Base-by-base conservation (phyloP, 805 yeast species). In the Starmerella bombicola region DNA sequence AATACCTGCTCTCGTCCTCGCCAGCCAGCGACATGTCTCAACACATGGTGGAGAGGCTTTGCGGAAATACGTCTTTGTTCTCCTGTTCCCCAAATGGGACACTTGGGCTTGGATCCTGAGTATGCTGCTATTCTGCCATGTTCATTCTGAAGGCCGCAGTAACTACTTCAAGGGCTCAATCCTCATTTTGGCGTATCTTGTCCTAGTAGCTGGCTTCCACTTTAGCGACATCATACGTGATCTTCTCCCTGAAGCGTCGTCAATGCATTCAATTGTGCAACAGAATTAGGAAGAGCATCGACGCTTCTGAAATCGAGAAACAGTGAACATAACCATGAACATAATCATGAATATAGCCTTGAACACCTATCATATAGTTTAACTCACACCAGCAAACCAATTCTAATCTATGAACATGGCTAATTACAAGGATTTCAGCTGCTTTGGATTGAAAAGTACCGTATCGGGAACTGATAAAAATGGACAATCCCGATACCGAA, bases 71-170 rank as follows among this genome's bases (percentile, higher is more conserved):
- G 57, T 57, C 65, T 83, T 85, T 58, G 73, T 95, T 0, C 65
- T 91, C 49, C 76, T 91, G 3, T 91, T 91, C 66, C 96, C 98
- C 5, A 72, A 83, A 45, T 91, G 97, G 97, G 98, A 91, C 59
- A 70, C 88, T 37, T 71, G 85, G 50, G 93, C 93, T 2, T 74
- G 83, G 9, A 69, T 85, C 44, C 73, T 82, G 25, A 79, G 95
- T 42, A 91, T 88, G 42, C 83, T 84, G 46, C 64, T 91, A 60
- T 88, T 84, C 66, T 81, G 94, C 1, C 88, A 91, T 60, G 74
- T 91, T 42, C 91, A 91, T 59, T 94, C 95, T 0, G 98, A 91
- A 57, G 98, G 98, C 2, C 85, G 86, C 56, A 80, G 93, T 23
- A 91, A 91, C 58, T 91, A 91, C 59, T 88, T 91, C 70, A 91